Conservation (phyloP, 169 alveolate species). For the Babesia divergens region DNA sequence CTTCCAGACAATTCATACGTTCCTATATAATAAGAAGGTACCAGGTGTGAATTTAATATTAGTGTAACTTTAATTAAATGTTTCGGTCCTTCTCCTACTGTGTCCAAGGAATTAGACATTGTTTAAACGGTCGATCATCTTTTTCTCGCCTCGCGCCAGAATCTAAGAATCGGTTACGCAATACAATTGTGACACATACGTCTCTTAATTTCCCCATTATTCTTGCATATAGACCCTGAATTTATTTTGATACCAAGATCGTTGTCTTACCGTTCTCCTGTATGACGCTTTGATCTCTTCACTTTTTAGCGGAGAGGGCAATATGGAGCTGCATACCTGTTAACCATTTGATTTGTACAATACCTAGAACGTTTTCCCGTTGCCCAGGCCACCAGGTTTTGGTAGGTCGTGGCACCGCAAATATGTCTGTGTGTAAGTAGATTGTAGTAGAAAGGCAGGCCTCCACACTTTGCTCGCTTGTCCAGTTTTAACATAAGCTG, state of each 20-base stretch:
- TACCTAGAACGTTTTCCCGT: constrained; percentile 39
- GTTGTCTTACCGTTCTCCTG: constrained; percentile 21
- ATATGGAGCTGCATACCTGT: not conserved
- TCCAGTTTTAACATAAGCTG: constrained; percentile 74
- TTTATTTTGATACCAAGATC: not conserved
- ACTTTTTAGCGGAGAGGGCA: constrained; percentile 29
- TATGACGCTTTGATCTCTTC: constrained; percentile 29
- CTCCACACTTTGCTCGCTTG: constrained; percentile 71
- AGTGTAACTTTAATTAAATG: no score
- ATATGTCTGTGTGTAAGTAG: constrained; percentile 68
- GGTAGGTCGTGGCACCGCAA: constrained; percentile 79
- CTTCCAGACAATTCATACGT: no score
- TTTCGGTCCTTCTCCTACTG: no score
- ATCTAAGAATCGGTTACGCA: not conserved
- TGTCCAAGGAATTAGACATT: no score
- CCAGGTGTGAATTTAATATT: no score
- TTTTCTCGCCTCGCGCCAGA: constrained; percentile 46
- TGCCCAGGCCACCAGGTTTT: constrained; percentile 74
- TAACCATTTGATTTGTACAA: no score
- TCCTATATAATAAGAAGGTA: no score
- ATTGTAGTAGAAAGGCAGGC: constrained; percentile 82
- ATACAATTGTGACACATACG: not conserved
- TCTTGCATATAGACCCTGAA: constrained; percentile 28
- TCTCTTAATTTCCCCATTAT: constrained; percentile 3
- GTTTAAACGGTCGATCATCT: constrained; percentile 38